Conservation (phyloP, 805 yeast species). For the Wickerhamiella galacta region DNA sequence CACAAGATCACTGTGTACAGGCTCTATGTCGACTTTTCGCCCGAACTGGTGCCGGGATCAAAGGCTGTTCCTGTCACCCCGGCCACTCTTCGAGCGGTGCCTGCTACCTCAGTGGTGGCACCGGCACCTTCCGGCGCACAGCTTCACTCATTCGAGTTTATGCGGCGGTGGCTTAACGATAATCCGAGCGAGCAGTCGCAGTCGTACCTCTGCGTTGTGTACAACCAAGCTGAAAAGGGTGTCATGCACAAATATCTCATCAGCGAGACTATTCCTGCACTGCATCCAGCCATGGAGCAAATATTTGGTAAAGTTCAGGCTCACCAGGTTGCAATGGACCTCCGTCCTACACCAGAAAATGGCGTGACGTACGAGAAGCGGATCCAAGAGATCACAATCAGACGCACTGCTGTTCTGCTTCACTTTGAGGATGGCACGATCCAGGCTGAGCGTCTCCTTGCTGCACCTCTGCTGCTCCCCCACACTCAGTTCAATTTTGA, state of each 20-base stretch:
- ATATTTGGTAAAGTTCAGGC: slow-evolving; percentile 1
- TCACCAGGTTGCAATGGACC: neutral
- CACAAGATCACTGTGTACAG: slow-evolving; percentile 14
- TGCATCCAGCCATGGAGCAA: slow-evolving; percentile 6
- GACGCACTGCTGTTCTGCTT: slow-evolving; percentile 11
- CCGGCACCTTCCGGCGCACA: slow-evolving; percentile 3
- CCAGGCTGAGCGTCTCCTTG: slow-evolving; percentile 13
- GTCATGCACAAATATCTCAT: neutral
- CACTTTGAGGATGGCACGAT: slow-evolving; percentile 11
- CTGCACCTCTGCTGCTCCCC: slow-evolving; percentile 6
- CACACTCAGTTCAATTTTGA: slow-evolving; percentile 1
- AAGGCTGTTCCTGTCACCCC: slow-evolving; percentile 3
- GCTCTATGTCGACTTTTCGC: slow-evolving; percentile 13
- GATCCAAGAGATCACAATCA: slow-evolving; percentile 3
- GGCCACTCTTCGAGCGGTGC: slow-evolving; percentile 1
- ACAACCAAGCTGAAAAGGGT: neutral
- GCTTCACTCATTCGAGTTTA: slow-evolving; percentile 4
- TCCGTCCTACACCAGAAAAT: too few relatives aligned
- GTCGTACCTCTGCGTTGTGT: neutral
- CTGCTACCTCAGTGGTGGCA: slow-evolving; percentile 1
- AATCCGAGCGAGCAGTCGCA: slow-evolving; percentile 1
- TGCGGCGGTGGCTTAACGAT: too few relatives aligned
- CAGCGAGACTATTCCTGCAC: neutral
- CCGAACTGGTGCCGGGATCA: neutral
- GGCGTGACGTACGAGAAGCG: too few relatives aligned